Percentiles rank a stretch among this genome's conserved stretches.
Evolutionary conservation across 2,329 filamentous ascomycete species (phyloP).

Genomic region (Neospermospora avenae): DNA sequence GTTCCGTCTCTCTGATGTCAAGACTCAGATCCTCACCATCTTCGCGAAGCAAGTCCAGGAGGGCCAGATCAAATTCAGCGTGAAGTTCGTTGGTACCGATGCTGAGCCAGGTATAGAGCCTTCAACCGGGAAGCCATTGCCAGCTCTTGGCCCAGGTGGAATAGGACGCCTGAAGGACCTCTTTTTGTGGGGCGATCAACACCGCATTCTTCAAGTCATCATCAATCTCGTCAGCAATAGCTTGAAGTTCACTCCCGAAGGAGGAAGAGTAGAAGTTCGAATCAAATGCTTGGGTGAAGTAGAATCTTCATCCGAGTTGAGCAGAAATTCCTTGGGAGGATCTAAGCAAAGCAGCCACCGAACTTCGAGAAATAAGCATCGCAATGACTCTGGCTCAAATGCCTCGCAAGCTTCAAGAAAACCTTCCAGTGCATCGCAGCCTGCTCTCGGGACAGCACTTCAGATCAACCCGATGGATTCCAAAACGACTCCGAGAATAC

Average conservation of each 20-base stretch:
- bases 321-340: conserved; percentile 28
- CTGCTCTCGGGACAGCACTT: conserved; percentile 49
- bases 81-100: conserved; percentile 63
- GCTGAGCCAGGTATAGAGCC: conserved; percentile 27
- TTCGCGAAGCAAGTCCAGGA: conserved; percentile 89
- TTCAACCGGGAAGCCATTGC: conserved; percentile 38
- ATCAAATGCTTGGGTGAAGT: conserved; percentile 69
- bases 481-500: conserved; percentile 32
- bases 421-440: conserved; percentile 28
- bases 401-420: conserved; percentile 49
- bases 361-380: conserved; percentile 24
- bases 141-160: conserved; percentile 54
- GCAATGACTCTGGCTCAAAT: conserved; percentile 35
- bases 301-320: conserved; percentile 23
- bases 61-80: conserved; percentile 68
- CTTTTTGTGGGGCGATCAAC: conserved; percentile 86
- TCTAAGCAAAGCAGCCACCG: conserved; percentile 31
- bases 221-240: conserved; percentile 92
- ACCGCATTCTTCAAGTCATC: conserved; percentile 86
- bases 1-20: conserved; percentile 80
- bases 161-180: conserved; percentile 12
- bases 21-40: conserved; percentile 77
- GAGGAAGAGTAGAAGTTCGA: conserved; percentile 70
- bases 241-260: conserved; percentile 81
- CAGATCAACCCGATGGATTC: conserved; percentile 60